phyloP scores from a whole-genome alignment of 2,329 filamentous ascomycete genomes.

The Hypoxylon sp. region DNA sequence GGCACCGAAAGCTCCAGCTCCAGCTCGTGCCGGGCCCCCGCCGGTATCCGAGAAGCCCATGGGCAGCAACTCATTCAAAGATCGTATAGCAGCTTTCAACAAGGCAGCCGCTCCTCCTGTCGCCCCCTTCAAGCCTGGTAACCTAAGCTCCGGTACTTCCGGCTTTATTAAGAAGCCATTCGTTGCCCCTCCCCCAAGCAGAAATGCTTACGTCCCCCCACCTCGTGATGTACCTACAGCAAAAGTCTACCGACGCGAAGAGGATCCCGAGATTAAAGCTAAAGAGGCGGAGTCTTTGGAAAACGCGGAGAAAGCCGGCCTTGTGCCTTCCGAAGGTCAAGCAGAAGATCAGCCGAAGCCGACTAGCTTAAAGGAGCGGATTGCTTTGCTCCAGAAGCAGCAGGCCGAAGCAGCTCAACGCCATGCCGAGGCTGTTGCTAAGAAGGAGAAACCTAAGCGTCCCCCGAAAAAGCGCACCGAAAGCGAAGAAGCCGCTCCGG shows the following conservation, averaged over 20 bases:
- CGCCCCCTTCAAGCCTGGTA: conserved; percentile 88
- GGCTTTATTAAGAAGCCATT: conserved; percentile 97
- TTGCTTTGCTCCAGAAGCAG: conserved; percentile 92
- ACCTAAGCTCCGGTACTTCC: conserved; percentile 68
- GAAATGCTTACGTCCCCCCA: conserved; percentile 89
- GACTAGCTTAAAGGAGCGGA: conserved; percentile 92
- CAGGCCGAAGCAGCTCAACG: conserved; percentile 90
- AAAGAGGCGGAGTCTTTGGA: conserved; percentile 75
- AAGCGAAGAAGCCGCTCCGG: conserved; percentile 54
- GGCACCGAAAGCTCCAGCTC: conserved; percentile 55
- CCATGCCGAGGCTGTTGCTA: conserved; percentile 81
- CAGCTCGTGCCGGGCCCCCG: conserved; percentile 68
- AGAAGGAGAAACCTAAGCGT: conserved; percentile 90
- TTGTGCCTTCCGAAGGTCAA: conserved; percentile 64
- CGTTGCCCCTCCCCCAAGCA: conserved; percentile 92
- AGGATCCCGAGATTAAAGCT: conserved; percentile 80
- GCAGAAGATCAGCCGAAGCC: conserved; percentile 90
- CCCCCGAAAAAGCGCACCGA: conserved; percentile 75
- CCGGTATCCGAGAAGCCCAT: conserved; percentile 80
- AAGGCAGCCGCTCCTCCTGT: conserved; percentile 86
- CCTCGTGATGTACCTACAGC: conserved; percentile 76
- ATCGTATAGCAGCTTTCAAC: conserved; percentile 98
- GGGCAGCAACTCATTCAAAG: conserved; percentile 85
- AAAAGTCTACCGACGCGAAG: conserved; percentile 87
- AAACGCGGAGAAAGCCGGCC: conserved; percentile 76